Conservation (phyloP, 495 filamentous ascomycete genomes). For the Hyphodiscus hymeniophilus region DNA sequence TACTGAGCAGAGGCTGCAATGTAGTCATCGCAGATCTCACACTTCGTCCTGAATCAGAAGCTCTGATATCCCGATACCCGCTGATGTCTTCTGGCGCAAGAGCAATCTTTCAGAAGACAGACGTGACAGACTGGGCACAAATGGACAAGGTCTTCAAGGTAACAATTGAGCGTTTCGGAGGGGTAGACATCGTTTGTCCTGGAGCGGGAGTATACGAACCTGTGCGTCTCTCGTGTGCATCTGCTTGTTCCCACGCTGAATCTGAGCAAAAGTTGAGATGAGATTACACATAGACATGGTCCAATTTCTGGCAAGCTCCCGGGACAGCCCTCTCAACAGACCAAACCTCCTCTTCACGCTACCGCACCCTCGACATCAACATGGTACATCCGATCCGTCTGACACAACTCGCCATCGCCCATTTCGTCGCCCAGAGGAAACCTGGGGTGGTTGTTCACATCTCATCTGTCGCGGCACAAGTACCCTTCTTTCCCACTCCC, state of each 20-base stretch:
- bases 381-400: constrained; percentile 60
- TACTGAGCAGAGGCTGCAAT: constrained; percentile 52
- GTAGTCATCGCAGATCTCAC: constrained; percentile 58
- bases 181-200: constrained; percentile 58
- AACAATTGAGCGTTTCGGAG: constrained; percentile 48
- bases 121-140: constrained; percentile 54
- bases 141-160: constrained; percentile 51
- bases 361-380: constrained; percentile 57
- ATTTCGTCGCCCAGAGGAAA: constrained; percentile 32
- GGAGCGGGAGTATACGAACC: constrained; percentile 61
- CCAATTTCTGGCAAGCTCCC: constrained; percentile 20
- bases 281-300: constrained; percentile 10
- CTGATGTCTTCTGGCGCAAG: constrained; percentile 32
- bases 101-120: constrained; percentile 54
- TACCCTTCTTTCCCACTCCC: constrained; percentile 37
- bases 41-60: constrained; percentile 54
- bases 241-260: not conserved
- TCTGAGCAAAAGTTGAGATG: not conserved
- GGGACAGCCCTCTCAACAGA: constrained; percentile 37
- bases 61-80: constrained; percentile 29
- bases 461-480: constrained; percentile 56
- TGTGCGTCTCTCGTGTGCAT: constrained; percentile 15
- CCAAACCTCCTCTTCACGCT: constrained; percentile 33
- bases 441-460: constrained; percentile 43
- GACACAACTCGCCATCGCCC: constrained; percentile 55